Conservation (phyloP, 345 rosid species). For the Gossypium rotundifolium region DNA sequence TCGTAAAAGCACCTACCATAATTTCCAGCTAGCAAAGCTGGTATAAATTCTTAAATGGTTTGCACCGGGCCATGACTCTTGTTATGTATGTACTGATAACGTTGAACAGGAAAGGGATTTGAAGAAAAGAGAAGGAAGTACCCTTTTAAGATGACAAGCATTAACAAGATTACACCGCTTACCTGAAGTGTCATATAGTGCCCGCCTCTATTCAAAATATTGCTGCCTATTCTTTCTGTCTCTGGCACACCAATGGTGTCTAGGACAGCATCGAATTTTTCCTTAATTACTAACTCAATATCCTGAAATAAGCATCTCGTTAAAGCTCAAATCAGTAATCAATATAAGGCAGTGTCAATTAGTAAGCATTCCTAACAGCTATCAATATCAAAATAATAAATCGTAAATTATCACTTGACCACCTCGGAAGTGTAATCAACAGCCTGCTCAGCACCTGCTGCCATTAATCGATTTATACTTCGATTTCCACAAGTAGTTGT, state of each 20-base stretch:
- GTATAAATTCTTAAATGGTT: not conserved
- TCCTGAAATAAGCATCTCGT: constrained; percentile 41
- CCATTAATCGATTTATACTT: constrained; percentile 47
- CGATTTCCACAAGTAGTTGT: constrained; percentile 75
- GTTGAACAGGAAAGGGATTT: not conserved
- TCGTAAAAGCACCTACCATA: not conserved
- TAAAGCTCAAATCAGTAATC: not conserved
- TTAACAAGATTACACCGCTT: constrained; percentile 2
- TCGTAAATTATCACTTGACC: constrained; percentile 5
- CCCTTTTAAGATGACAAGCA: not conserved
- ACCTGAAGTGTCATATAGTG: constrained; percentile 95
- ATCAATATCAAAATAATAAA: constrained; percentile 1
- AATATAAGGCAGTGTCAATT: not conserved
- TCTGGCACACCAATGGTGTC: constrained; percentile 92
- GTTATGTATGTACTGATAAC: not conserved
- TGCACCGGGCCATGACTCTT: not conserved
- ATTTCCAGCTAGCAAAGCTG: not conserved
- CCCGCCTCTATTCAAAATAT: constrained; percentile 76
- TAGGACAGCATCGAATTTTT: constrained; percentile 83
- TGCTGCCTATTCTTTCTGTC: constrained; percentile 74
- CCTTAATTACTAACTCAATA: constrained; percentile 69
- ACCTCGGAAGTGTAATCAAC: constrained; percentile 87
- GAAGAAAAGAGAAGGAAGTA: not conserved
- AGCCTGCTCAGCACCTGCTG: constrained; percentile 87
- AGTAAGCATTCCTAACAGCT: constrained; percentile 1